phyloP scores from a whole-genome alignment of 169 alveolate species.

The Perkinsus marinus region DNA sequence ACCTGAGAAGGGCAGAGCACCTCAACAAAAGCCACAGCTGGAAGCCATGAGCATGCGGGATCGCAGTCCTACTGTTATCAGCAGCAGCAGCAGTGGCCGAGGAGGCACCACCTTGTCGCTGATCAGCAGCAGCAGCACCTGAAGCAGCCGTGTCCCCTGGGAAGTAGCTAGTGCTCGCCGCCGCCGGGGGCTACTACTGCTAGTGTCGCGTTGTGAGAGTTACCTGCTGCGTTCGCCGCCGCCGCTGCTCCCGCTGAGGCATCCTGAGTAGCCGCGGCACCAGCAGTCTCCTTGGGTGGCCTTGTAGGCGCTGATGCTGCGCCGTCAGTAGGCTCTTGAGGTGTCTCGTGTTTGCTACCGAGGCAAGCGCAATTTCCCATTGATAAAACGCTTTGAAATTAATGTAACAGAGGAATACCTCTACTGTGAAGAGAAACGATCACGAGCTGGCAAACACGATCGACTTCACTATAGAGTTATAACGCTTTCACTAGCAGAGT shows the following conservation, averaged over 20 bases:
- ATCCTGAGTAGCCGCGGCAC: not conserved
- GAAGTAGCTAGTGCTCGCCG: not conserved
- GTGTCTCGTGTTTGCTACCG: not conserved
- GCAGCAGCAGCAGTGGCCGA: not conserved
- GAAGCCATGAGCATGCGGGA: too few relatives aligned
- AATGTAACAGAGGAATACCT: not conserved
- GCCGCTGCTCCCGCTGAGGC: not conserved
- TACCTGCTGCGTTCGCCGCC: not conserved
- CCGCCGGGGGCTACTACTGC: not conserved
- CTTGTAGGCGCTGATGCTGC: not conserved
- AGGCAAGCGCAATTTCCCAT: not conserved
- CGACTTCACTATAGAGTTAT: too few relatives aligned
- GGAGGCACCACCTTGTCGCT: not conserved
- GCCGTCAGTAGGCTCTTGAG: not conserved
- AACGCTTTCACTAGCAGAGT: too few relatives aligned
- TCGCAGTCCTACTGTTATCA: not conserved
- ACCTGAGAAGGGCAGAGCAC: too few relatives aligned
- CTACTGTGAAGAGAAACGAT: not conserved
- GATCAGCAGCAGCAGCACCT: not conserved
- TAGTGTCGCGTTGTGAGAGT: not conserved
- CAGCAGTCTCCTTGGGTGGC: not conserved
- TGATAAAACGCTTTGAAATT: not conserved
- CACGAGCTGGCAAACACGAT: too few relatives aligned
- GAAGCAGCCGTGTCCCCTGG: not conserved
- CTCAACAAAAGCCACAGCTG: too few relatives aligned